These are phyloP conservation scores for Tephrocybe sp. DNA, from an alignment of 768 basidiomycete genomes.

Conservation along the genomic window DNA sequence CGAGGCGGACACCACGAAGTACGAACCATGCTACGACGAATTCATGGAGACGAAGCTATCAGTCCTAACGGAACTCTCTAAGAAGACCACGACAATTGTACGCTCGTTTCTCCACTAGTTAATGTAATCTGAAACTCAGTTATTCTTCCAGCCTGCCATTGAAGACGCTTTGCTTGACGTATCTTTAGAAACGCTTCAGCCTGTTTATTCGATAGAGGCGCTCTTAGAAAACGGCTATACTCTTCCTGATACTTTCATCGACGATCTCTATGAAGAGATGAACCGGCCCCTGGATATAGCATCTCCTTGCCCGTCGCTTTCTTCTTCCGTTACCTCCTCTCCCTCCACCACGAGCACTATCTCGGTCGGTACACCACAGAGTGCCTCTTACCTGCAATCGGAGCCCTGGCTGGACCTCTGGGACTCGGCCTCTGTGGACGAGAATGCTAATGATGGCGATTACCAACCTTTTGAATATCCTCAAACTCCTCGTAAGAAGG, in stretches of 20 bases:
- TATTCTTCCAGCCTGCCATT: background rate
- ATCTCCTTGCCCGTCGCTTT: conserved; percentile 10
- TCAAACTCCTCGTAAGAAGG: background rate
- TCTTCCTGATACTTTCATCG: conserved; percentile 6
- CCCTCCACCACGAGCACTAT: conserved; percentile 3
- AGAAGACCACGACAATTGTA: conserved; percentile 4
- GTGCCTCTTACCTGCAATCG: no score
- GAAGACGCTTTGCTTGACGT: background rate
- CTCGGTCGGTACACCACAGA: conserved; percentile 1
- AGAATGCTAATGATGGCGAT: conserved; percentile 11
- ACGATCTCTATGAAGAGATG: conserved; percentile 11
- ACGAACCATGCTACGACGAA: conserved; percentile 16
- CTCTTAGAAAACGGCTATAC: conserved; percentile 7
- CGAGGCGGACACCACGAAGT: conserved; percentile 14
- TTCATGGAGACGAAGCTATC: conserved; percentile 17
- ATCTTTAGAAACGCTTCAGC: background rate
- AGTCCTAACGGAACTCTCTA: conserved; percentile 12
- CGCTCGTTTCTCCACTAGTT: background rate
- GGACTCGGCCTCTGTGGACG: conserved; percentile 5
- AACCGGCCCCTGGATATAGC: background rate
- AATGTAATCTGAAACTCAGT: background rate
- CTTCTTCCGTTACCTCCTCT: conserved; percentile 1
- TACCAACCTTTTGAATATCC: conserved; percentile 5
- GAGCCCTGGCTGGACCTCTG: conserved; percentile 6
- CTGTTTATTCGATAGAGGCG: conserved; percentile 2